Percentiles rank a stretch among this genome's conserved stretches.
Conservation (phyloP, 768 basidiomycete genomes). For the Russula virescens region DNA sequence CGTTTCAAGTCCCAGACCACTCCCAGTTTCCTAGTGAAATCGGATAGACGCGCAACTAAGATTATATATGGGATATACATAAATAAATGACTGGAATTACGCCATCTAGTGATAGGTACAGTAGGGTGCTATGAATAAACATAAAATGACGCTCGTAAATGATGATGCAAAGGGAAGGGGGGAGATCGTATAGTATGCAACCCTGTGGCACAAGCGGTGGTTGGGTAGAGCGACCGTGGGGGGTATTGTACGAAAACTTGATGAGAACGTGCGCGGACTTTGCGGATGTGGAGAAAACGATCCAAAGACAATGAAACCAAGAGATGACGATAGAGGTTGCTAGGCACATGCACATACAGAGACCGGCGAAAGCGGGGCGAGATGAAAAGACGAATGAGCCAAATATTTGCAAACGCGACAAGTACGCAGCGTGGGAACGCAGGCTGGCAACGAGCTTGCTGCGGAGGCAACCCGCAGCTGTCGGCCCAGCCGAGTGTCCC, state of each 20-base stretch:
- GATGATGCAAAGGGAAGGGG: not conserved
- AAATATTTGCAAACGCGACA: not conserved
- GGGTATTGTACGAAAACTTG: slow-evolving; percentile 13
- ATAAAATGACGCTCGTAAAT: slow-evolving; percentile 15
- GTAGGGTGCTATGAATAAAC: slow-evolving; percentile 20
- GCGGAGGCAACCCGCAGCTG: not conserved
- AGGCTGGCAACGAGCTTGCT: not conserved
- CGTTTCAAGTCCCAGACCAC: not conserved
- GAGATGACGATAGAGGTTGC: not conserved
- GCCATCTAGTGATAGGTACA: slow-evolving; percentile 20
- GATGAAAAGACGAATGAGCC: not conserved
- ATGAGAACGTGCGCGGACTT: not conserved
- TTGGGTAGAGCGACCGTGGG: no score
- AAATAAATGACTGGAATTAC: slow-evolving; percentile 17
- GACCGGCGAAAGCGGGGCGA: slow-evolving; percentile 1
- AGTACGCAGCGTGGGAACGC: not conserved
- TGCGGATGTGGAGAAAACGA: not conserved
- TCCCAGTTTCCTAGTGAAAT: not conserved
- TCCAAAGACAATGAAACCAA: slow-evolving; percentile 2
- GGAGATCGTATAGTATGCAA: not conserved
- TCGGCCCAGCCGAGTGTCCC: no score
- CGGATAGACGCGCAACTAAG: not conserved
- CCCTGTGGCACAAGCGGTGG: not conserved
- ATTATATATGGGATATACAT: slow-evolving; percentile 18
- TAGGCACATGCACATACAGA: slow-evolving; percentile 1